Evolutionary conservation across 306 rosid species (phyloP).

Genomic region (Dalbergia cochinchinensis): DNA sequence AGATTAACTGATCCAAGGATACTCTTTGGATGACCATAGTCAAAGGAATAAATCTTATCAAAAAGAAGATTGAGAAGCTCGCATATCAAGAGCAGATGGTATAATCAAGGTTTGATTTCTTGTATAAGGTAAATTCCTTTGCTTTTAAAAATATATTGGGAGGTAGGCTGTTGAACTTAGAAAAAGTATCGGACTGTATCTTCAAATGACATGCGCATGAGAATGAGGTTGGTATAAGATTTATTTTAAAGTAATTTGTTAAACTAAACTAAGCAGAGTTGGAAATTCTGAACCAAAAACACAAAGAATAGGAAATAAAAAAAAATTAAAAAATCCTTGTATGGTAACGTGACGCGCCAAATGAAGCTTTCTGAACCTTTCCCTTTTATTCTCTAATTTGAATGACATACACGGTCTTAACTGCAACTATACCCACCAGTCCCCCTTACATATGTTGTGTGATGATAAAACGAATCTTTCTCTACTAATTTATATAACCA

Average conservation of each 20-base stretch:
- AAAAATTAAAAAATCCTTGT: neutral
- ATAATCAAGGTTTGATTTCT: constrained; percentile 24
- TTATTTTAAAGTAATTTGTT: constrained; percentile 14
- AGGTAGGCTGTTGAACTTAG: constrained; percentile 13
- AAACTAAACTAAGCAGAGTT: neutral
- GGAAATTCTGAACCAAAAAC: no score
- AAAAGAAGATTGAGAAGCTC: constrained; percentile 37
- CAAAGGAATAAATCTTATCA: constrained; percentile 31
- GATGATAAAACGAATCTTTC: constrained; percentile 27
- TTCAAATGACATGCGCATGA: constrained; percentile 39
- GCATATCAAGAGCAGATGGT: constrained; percentile 38
- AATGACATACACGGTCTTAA: neutral
- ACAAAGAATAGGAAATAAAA: no score
- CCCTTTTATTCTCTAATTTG: neutral
- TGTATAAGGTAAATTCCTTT: constrained; percentile 1
- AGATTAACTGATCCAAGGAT: constrained; percentile 3
- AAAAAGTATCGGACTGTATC: constrained; percentile 42
- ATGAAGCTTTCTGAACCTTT: no score
- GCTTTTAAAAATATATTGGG: constrained; percentile 18
- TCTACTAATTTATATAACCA: neutral
- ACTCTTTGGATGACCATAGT: constrained; percentile 38
- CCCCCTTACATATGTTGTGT: neutral
- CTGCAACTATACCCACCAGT: neutral
- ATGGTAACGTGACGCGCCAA: neutral
- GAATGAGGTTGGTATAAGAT: constrained; percentile 20